Base-by-base conservation (phyloP, 352 stramenopile species). In the Poterioochromonas sp. region DNA sequence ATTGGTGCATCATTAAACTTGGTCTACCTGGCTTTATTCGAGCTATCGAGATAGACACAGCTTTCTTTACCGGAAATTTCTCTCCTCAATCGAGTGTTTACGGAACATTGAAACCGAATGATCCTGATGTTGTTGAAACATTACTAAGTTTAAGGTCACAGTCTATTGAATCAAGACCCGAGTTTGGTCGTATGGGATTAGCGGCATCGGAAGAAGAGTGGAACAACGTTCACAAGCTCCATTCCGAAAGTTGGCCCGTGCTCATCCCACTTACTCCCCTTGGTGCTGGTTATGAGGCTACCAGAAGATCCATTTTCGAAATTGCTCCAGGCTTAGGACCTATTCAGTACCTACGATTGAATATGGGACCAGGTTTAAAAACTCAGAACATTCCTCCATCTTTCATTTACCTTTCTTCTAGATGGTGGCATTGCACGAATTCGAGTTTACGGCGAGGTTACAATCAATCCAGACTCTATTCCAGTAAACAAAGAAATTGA, bases 331-430 rank as follows among this genome's bases (percentile, higher is more conserved):
- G 35, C 34, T 2, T 83, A 32, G 83, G 87, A 49, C 84, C 86
- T 8, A 91, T 88, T 79, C 97, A 90, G 32, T 89, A 96, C 78
- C 44, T 97, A 76, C 89, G 91, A 37, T 41, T 93, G 22, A 92
- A 92, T 79, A 91, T 92, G 74, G 92, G 84, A 80, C 89, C 89
- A n/a, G n/a, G n/a, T n/a, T n/a, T n/a, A n/a, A n/a, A n/a, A n/a
- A n/a, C n/a, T n/a, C n/a, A n/a, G n/a, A n/a, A n/a, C n/a, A n/a
- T n/a, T n/a, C n/a, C n/a, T n/a, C n/a, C n/a, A n/a, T n/a, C n/a
- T n/a, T n/a, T n/a, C n/a, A n/a, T n/a, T n/a, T n/a, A n/a, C n/a
- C n/a, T n/a, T n/a, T n/a, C n/a, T n/a, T n/a, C n/a, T n/a, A 15
- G 89, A 93, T 80, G 89, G 89, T 51, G 89, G 89, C 34, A 86